A percentile compares a stretch with the other conserved stretches of the same genome.
Conservation (phyloP, 2,329 filamentous ascomycete species). For the Arthroderma uncinatum region DNA sequence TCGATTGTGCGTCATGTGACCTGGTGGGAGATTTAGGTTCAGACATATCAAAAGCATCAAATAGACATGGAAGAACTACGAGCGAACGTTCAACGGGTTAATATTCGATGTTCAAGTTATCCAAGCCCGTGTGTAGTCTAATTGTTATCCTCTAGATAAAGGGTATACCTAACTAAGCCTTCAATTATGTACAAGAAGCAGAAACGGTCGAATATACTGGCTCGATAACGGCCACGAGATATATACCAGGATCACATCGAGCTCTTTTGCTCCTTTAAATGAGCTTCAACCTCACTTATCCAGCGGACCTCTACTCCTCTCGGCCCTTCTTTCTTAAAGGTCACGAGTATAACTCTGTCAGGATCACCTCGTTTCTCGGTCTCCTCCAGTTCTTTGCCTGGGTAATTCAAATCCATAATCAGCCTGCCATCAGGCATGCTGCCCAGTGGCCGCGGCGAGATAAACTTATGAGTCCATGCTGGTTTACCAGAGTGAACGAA, state of each 20-base stretch:
- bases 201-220: not conserved
- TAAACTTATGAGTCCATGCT: conserved; percentile 39
- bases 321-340: conserved; percentile 47
- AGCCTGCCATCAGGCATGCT: conserved; percentile 37
- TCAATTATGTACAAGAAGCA: not conserved
- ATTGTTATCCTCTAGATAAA: not conserved
- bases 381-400: conserved; percentile 45
- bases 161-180: not conserved
- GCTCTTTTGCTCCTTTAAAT: conserved; percentile 18
- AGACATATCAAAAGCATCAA: conserved; percentile 2
- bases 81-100: not conserved
- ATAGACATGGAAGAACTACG: conserved; percentile 5
- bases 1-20: conserved; percentile 19
- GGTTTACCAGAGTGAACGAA: conserved; percentile 39
- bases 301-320: conserved; percentile 43
- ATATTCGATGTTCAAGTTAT: not conserved
- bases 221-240: not conserved
- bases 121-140: not conserved
- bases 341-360: conserved; percentile 47
- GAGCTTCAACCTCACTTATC: conserved; percentile 37
- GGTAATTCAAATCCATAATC: conserved; percentile 44
- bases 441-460: conserved; percentile 34
- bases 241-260: not conserved
- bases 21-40: not conserved
- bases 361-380: conserved; percentile 39